A percentile compares a stretch with the other conserved stretches of the same genome.
Conservation (phyloP, 495 filamentous ascomycete species). For the Aspergillus biplanus region DNA sequence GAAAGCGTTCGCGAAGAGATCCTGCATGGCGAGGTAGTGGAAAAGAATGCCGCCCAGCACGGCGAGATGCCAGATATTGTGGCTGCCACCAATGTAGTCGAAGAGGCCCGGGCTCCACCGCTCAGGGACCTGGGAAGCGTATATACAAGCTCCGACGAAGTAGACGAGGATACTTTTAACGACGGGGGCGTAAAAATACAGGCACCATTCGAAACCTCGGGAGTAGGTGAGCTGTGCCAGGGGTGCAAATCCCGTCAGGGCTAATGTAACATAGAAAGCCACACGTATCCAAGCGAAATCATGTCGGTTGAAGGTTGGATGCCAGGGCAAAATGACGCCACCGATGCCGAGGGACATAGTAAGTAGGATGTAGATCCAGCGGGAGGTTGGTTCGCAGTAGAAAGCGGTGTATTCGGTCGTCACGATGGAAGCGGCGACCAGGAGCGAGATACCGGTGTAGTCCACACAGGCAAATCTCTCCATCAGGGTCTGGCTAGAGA, state of each 20-base stretch:
- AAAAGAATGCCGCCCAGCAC: conserved; percentile 96
- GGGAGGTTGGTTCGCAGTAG: conserved; percentile 90
- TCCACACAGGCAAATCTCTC: conserved; percentile 98
- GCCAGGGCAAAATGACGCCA: conserved; percentile 93
- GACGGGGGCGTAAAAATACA: conserved; percentile 89
- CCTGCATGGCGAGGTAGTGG: conserved; percentile 95
- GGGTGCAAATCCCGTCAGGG: conserved; percentile 88
- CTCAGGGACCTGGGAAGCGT: conserved; percentile 94
- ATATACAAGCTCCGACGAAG: conserved; percentile 78
- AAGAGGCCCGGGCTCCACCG: conserved; percentile 90
- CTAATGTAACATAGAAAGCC: conserved; percentile 86
- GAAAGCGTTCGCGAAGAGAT: conserved; percentile 90
- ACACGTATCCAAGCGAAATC: conserved; percentile 94
- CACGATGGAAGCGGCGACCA: conserved; percentile 97
- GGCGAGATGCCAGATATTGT: conserved; percentile 97
- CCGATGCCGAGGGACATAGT: conserved; percentile 83
- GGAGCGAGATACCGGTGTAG: conserved; percentile 95
- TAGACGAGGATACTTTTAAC: conserved; percentile 85
- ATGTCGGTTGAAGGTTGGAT: conserved; percentile 88
- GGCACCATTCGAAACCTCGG: conserved; percentile 72
- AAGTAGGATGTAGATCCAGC: conserved; percentile 82
- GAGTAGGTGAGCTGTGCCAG: conserved; percentile 79
- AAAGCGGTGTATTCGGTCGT: conserved; percentile 98
- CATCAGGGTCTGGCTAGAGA: conserved; percentile 85
- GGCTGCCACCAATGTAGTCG: conserved; percentile 90